Conservation (phyloP, 371 early-diverging fungal species). For the Mucor velutinosus region DNA sequence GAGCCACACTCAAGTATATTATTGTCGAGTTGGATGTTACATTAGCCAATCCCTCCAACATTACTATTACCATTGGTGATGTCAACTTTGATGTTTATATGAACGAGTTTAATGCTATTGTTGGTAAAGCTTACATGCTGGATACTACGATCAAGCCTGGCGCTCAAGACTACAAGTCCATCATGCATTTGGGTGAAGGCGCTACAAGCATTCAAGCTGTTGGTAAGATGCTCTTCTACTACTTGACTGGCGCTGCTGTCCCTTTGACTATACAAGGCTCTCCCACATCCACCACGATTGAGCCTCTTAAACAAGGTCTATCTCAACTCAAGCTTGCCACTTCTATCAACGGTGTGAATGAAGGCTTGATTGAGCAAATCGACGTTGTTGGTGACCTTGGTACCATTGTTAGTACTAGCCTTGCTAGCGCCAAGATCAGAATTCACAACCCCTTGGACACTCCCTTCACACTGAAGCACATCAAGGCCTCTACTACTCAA, state of each 20-base stretch:
- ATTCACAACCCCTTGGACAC: constrained; percentile 53
- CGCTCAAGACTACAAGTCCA: constrained; percentile 39
- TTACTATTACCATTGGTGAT: constrained; percentile 56
- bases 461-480: constrained; percentile 30
- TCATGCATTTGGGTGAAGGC: constrained; percentile 34
- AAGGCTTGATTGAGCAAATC: constrained; percentile 34
- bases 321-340: constrained; percentile 39
- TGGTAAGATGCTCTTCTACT: constrained; percentile 31
- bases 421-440: constrained; percentile 32
- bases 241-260: constrained; percentile 45
- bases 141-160: constrained; percentile 55
- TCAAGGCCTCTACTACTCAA: constrained; percentile 28
- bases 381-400: constrained; percentile 2
- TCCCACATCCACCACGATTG: constrained; percentile 37
- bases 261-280: constrained; percentile 49
- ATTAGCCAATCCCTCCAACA: constrained; percentile 54
- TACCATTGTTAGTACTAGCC: background rate
- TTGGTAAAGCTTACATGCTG: constrained; percentile 43
- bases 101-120: constrained; percentile 30
- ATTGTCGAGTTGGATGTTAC: constrained; percentile 39
- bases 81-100: constrained; percentile 47
- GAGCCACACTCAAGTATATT: constrained; percentile 42
- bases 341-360: constrained; percentile 37
- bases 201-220: constrained; percentile 27
- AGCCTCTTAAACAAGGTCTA: constrained; percentile 49